Conservation (phyloP, 2,329 filamentous ascomycete genomes). For the Cercospora janseana region DNA sequence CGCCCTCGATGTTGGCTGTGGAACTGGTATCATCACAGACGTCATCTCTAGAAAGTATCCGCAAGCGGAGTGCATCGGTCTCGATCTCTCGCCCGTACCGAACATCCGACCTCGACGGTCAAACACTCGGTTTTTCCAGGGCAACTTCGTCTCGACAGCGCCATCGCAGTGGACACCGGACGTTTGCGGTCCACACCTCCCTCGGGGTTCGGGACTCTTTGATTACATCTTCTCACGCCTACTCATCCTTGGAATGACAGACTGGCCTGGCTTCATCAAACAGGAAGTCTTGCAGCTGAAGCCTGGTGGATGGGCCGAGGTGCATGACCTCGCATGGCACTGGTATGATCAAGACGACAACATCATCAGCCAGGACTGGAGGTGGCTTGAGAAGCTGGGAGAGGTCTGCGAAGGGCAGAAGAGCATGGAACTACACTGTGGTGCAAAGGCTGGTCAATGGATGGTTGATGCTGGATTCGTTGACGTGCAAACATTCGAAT, state of each 20-base stretch:
- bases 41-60: constrained; percentile 20
- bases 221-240: constrained; percentile 29
- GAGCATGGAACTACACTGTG: constrained; percentile 14
- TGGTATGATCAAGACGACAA: constrained; percentile 8
- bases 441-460: constrained; percentile 14
- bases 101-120: background rate
- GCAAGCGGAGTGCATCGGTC: constrained; percentile 37
- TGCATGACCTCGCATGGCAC: constrained; percentile 22
- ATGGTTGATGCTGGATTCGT: constrained; percentile 17
- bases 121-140: constrained; percentile 20
- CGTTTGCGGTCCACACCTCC: background rate
- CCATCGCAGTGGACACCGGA: constrained; percentile 15
- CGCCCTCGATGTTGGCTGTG: constrained; percentile 17
- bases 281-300: constrained; percentile 20
- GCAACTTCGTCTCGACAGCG: constrained; percentile 10
- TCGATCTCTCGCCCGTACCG: constrained; percentile 34
- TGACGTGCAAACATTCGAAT: constrained; percentile 13
- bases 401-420: constrained; percentile 2
- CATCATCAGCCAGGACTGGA: constrained; percentile 13
- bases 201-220: constrained; percentile 14
- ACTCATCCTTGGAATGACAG: constrained; percentile 24
- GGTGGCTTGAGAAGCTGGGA: constrained; percentile 11
- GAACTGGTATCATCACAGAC: constrained; percentile 37
- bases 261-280: constrained; percentile 26
- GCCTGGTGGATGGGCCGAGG: constrained; percentile 28